Percentiles rank a stretch among this genome's conserved stretches.
These are phyloP conservation scores for Lentinula guzmanii DNA, from an alignment of 768 basidiomycete species.

Conservation along the genomic window DNA sequence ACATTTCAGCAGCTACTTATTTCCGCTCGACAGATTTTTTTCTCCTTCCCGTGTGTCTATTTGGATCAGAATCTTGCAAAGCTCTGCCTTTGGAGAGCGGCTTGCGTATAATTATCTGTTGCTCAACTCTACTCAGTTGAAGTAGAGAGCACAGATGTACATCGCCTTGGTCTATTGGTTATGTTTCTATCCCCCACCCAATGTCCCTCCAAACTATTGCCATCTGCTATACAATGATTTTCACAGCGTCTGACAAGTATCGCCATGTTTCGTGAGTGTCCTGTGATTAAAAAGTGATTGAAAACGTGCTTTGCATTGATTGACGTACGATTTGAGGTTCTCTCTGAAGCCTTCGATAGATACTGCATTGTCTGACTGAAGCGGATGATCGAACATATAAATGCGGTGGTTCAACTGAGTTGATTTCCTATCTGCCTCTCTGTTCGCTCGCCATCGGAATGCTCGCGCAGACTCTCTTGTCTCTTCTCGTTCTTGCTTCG, in stretches of 20 bases:
- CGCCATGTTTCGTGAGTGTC: background rate
- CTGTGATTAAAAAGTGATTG: background rate
- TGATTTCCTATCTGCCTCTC: background rate
- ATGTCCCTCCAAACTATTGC: background rate
- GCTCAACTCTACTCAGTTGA: no score
- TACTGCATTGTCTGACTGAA: background rate
- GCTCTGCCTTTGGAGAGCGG: no score
- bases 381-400: background rate
- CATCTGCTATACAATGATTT: background rate
- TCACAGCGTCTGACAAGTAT: background rate
- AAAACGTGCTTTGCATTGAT: background rate
- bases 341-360: background rate
- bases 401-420: background rate
- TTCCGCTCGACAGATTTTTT: no score
- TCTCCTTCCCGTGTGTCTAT: no score
- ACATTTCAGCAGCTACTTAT: no score
- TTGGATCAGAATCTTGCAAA: no score
- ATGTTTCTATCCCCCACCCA: background rate
- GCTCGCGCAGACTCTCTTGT: background rate
- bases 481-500: background rate
- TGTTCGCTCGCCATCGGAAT: background rate
- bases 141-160: no score
- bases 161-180: no score
- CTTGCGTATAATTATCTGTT: no score
- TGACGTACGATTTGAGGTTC: background rate